Conservation (phyloP, 768 basidiomycete species). For the Russula compacta region DNA sequence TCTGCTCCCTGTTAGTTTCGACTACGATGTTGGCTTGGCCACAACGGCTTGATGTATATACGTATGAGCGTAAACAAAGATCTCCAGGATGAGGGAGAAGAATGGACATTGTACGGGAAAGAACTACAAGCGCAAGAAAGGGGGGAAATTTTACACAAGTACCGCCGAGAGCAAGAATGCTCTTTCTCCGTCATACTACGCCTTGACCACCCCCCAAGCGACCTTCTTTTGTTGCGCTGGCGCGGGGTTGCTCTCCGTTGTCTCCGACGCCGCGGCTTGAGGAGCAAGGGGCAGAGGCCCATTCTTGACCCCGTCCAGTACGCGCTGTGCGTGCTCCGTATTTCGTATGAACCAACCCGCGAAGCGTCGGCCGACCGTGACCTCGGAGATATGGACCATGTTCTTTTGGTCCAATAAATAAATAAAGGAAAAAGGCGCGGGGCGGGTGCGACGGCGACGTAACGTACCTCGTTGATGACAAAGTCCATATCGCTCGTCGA, state of each 20-base stretch:
- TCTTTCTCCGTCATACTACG: not conserved
- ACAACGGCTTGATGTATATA: no score
- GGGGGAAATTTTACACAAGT: not conserved
- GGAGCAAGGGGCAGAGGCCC: slow-evolving; percentile 39
- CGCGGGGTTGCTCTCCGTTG: slow-evolving; percentile 7
- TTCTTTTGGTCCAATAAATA: slow-evolving; percentile 58
- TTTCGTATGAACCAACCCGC: slow-evolving; percentile 98
- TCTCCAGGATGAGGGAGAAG: not conserved
- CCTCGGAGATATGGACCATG: slow-evolving; percentile 95
- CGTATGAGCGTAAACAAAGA: not conserved
- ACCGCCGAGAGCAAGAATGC: not conserved
- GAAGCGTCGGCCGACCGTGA: slow-evolving; percentile 85
- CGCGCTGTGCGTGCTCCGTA: slow-evolving; percentile 83
- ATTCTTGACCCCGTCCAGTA: slow-evolving; percentile 66
- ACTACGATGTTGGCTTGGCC: no score
- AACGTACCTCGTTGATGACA: slow-evolving; percentile 79
- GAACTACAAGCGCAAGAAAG: not conserved
- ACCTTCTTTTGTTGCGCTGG: slow-evolving; percentile 16
- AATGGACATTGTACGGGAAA: not conserved
- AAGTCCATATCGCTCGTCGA: slow-evolving; percentile 94
- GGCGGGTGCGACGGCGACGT: no score
- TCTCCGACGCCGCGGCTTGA: not conserved
- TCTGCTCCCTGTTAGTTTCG: no score
- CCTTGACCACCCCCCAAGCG: slow-evolving; percentile 12
- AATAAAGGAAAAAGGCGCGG: not conserved